Evolutionary conservation across 192 early-diverging fungal genomes (phyloP).

Genomic region (Powellomyces hirtus): DNA sequence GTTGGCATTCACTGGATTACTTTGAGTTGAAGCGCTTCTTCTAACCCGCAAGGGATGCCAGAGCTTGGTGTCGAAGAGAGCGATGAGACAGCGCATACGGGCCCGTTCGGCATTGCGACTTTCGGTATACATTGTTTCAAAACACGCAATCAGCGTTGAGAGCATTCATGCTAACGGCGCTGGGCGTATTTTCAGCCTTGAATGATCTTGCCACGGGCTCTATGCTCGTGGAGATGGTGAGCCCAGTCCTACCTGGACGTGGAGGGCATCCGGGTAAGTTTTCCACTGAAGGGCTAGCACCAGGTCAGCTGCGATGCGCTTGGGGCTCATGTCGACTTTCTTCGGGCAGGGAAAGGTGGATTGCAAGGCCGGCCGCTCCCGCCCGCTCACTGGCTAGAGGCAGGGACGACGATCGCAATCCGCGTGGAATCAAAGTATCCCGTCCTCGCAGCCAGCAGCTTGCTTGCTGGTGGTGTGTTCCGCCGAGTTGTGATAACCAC

Average conservation of each 20-base stretch:
- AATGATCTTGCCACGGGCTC: constrained; percentile 17
- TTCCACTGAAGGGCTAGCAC: no score
- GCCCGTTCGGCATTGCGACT: background rate
- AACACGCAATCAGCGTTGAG: no score
- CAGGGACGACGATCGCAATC: constrained; percentile 21
- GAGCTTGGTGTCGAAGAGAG: no score
- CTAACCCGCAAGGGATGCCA: no score
- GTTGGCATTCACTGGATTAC: no score
- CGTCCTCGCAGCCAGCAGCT: constrained; percentile 9
- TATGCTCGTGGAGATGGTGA: background rate
- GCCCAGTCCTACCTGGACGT: background rate
- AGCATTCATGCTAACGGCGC: background rate
- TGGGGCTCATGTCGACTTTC: no score
- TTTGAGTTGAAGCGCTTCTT: no score
- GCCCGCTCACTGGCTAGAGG: constrained; percentile 27
- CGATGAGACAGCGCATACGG: no score
- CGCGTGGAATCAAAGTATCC: constrained; percentile 18
- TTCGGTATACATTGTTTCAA: background rate
- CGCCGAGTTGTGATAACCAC: constrained; percentile 20
- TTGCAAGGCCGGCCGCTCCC: constrained; percentile 23
- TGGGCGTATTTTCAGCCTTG: constrained; percentile 11
- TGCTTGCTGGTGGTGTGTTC: constrained; percentile 9
- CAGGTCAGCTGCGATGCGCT: no score
- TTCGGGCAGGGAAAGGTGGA: no score
- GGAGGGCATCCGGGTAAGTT: background rate